phyloP scores from a whole-genome alignment of 768 basidiomycete genomes.

The Pulveroboletus sp. region DNA sequence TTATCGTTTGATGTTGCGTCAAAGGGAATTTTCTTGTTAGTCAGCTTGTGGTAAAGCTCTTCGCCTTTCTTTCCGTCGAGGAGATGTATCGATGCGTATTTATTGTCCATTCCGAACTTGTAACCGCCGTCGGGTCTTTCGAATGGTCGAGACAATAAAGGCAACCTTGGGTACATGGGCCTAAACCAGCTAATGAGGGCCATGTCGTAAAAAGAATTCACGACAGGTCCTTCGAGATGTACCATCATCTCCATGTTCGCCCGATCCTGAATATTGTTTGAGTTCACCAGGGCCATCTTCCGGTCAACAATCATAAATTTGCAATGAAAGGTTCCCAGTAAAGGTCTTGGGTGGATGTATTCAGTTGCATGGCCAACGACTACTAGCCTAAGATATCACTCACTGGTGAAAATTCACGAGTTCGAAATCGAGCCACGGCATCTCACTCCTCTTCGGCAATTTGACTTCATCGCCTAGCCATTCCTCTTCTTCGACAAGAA shows the following conservation, averaged over 20 bases:
- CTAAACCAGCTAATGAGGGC: conserved; percentile 59
- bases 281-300: conserved; percentile 59
- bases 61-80: conserved; percentile 25
- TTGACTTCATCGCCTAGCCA: conserved; percentile 44
- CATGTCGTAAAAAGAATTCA: conserved; percentile 66
- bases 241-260: conserved; percentile 57
- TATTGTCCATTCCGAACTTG: conserved; percentile 34
- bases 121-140: conserved; percentile 33
- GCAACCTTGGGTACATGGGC: conserved; percentile 41
- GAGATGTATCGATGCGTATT: conserved; percentile 25
- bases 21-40: conserved; percentile 7
- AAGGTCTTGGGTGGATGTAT: conserved; percentile 29
- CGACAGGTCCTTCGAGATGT: conserved; percentile 67
- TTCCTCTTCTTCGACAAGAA: conserved; percentile 41
- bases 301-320: conserved; percentile 69
- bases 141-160: conserved; percentile 34
- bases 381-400: background rate
- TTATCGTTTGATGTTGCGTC: conserved; percentile 8
- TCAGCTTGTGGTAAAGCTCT: conserved; percentile 23
- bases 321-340: conserved; percentile 66
- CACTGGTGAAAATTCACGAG: conserved; percentile 52
- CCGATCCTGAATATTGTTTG: conserved; percentile 64
- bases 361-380: background rate
- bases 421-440: conserved; percentile 57
- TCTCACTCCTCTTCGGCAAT: conserved; percentile 49